Percentiles rank a stretch among this genome's conserved stretches.
These are phyloP conservation scores for Ochromonas danica DNA, from an alignment of 108 stramenopile genomes.

Conservation along the genomic window DNA sequence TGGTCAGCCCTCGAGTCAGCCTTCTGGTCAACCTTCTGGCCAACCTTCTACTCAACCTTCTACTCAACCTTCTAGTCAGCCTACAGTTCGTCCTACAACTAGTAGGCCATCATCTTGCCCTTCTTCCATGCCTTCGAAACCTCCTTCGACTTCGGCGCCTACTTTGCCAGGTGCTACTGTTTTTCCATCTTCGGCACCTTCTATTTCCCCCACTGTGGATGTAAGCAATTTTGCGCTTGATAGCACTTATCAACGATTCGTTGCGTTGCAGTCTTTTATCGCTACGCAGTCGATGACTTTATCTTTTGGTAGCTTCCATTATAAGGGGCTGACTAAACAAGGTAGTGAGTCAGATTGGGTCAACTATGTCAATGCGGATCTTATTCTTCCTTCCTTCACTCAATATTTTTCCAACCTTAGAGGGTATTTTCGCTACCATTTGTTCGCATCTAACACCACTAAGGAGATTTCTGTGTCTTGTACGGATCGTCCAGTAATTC, in stretches of 20 bases:
- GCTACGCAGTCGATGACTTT: not conserved
- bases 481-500: not conserved
- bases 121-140: not conserved
- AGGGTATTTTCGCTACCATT: not conserved
- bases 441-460: not conserved
- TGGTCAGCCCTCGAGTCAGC: not conserved
- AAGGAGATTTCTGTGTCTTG: not conserved
- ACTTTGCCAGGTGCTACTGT: not conserved
- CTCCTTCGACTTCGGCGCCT: not conserved
- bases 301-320: not conserved
- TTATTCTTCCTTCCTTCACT: not conserved
- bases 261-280: not conserved
- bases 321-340: not conserved
- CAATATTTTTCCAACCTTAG: not conserved
- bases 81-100: not conserved
- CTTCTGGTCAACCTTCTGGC: not conserved
- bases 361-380: not conserved
- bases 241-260: conserved; percentile 3
- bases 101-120: not conserved
- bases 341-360: not conserved
- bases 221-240: not conserved
- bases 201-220: not conserved
- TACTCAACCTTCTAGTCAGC: not conserved
- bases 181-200: not conserved
- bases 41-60: not conserved